Percentiles rank a stretch among this genome's conserved stretches.
Conservation (phyloP, 495 filamentous ascomycete genomes). For the Annulohypoxylon stygium region DNA sequence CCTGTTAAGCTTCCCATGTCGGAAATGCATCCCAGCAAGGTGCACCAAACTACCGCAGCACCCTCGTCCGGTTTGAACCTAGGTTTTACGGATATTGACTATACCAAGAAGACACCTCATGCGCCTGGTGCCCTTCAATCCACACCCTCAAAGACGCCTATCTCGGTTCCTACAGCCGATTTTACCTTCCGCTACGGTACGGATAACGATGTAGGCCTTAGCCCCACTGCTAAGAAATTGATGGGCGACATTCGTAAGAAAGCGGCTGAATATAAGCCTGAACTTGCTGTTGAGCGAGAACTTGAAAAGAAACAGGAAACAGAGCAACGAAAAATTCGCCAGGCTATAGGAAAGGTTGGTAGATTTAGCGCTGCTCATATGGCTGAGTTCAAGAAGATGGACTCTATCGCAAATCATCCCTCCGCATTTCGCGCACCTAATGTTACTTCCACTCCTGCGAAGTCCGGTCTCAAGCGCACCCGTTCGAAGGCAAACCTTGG, state of each 20-base stretch:
- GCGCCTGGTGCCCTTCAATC: constrained; percentile 51
- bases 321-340: constrained; percentile 76
- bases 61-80: constrained; percentile 74
- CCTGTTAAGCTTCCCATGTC: constrained; percentile 69
- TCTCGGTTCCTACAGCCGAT: constrained; percentile 63
- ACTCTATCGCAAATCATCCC: constrained; percentile 88
- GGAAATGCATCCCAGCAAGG: constrained; percentile 85
- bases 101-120: constrained; percentile 48
- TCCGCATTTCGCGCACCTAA: constrained; percentile 79
- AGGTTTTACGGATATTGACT: constrained; percentile 74
- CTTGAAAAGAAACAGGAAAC: constrained; percentile 59
- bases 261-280: constrained; percentile 73
- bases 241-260: constrained; percentile 82
- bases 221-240: constrained; percentile 78
- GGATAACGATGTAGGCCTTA: constrained; percentile 70
- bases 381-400: constrained; percentile 95
- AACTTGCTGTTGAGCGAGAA: constrained; percentile 69
- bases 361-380: constrained; percentile 87
- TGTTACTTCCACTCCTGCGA: constrained; percentile 66
- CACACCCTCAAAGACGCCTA: constrained; percentile 63
- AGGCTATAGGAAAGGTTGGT: constrained; percentile 78
- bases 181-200: constrained; percentile 81
- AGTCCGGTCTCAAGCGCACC: constrained; percentile 75
- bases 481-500: constrained; percentile 81
- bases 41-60: constrained; percentile 75